phyloP scores from a whole-genome alignment of 768 basidiomycete genomes.

The Hortiboletus flavorubellus region DNA sequence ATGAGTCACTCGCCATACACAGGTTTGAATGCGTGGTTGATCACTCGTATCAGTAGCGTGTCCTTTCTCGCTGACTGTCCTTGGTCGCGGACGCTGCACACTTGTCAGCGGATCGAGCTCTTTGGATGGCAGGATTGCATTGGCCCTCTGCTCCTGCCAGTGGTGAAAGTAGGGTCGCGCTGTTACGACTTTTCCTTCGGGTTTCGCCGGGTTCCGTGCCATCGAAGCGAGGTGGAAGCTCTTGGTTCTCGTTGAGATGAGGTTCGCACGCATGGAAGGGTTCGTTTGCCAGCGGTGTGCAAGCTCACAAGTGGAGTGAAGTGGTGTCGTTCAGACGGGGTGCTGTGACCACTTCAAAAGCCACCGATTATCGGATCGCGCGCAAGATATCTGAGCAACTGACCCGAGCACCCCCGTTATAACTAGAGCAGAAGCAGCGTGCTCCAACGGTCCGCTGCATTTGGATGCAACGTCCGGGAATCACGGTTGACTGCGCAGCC shows the following conservation, averaged over 20 bases:
- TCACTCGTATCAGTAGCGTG: not conserved
- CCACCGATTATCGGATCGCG: not conserved
- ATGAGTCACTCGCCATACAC: conserved; percentile 1
- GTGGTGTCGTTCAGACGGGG: not conserved
- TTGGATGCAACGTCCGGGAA: conserved; percentile 5
- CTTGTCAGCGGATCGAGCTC: not conserved
- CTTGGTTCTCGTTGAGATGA: conserved; percentile 2
- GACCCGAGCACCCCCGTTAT: conserved; percentile 9
- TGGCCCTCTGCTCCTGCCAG: not conserved
- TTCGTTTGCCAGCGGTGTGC: not conserved
- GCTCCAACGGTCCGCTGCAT: conserved; percentile 4
- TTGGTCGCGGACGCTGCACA: conserved; percentile 1
- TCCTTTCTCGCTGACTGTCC: not conserved
- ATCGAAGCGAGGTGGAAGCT: conserved; percentile 5
- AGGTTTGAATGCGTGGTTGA: not conserved
- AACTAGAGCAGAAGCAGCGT: not conserved
- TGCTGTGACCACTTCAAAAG: not conserved
- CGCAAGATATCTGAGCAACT: not conserved
- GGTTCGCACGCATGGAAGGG: conserved; percentile 1
- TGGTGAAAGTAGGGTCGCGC: not conserved
- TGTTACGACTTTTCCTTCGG: conserved; percentile 8
- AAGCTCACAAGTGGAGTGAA: not conserved
- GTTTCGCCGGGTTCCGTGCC: conserved; percentile 13
- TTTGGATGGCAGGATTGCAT: not conserved
- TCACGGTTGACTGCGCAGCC: conserved; percentile 11